These are phyloP conservation scores for Pseudocercospora fijiensis DNA, from an alignment of 2,329 filamentous ascomycete genomes.

Conservation along the genomic window DNA sequence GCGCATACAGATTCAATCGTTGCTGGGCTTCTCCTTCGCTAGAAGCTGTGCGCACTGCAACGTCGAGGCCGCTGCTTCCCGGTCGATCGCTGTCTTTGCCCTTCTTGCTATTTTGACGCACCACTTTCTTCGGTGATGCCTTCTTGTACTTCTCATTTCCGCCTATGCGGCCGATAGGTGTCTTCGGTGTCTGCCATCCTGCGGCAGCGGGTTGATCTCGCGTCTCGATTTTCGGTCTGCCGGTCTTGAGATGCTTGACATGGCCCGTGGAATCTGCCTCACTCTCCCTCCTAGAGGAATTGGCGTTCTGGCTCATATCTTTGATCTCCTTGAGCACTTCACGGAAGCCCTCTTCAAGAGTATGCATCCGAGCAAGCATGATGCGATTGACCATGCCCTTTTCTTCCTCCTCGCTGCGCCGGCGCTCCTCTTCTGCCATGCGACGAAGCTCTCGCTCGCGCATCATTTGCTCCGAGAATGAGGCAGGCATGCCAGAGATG, in stretches of 20 bases:
- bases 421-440: conserved; percentile 40
- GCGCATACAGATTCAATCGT: conserved; percentile 14
- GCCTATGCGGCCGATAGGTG: conserved; percentile 29
- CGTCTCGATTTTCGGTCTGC: conserved; percentile 23
- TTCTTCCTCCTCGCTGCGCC: conserved; percentile 49
- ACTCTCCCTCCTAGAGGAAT: conserved; percentile 33
- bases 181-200: conserved; percentile 27
- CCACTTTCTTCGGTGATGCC: conserved; percentile 32
- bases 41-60: conserved; percentile 10
- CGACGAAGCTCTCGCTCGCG: conserved; percentile 54
- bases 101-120: conserved; percentile 21
- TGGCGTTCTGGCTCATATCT: conserved; percentile 31
- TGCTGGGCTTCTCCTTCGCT: conserved; percentile 15
- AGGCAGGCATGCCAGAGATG: conserved; percentile 38
- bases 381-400: conserved; percentile 75
- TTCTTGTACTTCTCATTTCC: conserved; percentile 28
- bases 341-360: conserved; percentile 83
- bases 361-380: conserved; percentile 87
- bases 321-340: conserved; percentile 55
- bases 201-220: conserved; percentile 9
- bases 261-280: conserved; percentile 29
- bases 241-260: conserved; percentile 9
- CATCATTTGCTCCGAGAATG: conserved; percentile 52
- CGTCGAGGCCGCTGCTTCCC: conserved; percentile 17
- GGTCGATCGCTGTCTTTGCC: conserved; percentile 27